These are phyloP conservation scores for Moesziomyces globuligerus DNA, from an alignment of 1,284 basidiomycete genomes.

Conservation along the genomic window DNA sequence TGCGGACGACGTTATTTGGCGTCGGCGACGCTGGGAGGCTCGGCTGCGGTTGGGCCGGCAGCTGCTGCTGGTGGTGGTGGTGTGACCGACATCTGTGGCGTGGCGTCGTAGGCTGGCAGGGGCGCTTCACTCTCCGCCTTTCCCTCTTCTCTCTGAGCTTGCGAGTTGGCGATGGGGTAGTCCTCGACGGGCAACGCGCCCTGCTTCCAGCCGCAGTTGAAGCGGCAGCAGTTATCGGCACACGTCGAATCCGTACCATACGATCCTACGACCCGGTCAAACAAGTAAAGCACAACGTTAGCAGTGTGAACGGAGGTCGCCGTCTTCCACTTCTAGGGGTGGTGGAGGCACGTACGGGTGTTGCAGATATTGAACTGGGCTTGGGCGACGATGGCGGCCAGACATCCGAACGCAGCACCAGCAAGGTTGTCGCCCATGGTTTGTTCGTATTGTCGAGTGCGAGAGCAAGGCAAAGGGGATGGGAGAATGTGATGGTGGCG, in stretches of 20 bases:
- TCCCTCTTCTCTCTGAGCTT: conserved; percentile 8
- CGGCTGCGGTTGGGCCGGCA: background rate
- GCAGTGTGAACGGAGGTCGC: too few relatives aligned
- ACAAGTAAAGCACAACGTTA: too few relatives aligned
- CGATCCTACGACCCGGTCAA: too few relatives aligned
- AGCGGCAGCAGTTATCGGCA: conserved; percentile 43
- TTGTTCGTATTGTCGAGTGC: background rate
- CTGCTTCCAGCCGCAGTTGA: conserved; percentile 41
- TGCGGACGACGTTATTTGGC: background rate
- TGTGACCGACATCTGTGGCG: conserved; percentile 28
- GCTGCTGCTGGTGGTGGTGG: background rate
- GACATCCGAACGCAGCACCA: conserved; percentile 14
- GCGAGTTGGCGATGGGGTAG: conserved; percentile 37
- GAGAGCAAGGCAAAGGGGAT: too few relatives aligned
- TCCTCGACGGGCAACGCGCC: conserved; percentile 42
- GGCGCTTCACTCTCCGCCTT: conserved; percentile 2
- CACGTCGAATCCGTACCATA: conserved; percentile 30
- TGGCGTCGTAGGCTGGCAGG: conserved; percentile 30
- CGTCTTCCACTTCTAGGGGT: too few relatives aligned
- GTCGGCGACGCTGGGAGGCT: background rate
- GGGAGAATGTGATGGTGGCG: too few relatives aligned
- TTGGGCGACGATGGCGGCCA: conserved; percentile 7
- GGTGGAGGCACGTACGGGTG: conserved; percentile 27
- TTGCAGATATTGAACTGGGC: conserved; percentile 30
- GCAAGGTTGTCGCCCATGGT: background rate